Percentiles rank a stretch among this genome's conserved stretches.
These are phyloP conservation scores for Pelargonium fulgidum DNA, from an alignment of 441 rosid genomes.

Conservation along the genomic window DNA sequence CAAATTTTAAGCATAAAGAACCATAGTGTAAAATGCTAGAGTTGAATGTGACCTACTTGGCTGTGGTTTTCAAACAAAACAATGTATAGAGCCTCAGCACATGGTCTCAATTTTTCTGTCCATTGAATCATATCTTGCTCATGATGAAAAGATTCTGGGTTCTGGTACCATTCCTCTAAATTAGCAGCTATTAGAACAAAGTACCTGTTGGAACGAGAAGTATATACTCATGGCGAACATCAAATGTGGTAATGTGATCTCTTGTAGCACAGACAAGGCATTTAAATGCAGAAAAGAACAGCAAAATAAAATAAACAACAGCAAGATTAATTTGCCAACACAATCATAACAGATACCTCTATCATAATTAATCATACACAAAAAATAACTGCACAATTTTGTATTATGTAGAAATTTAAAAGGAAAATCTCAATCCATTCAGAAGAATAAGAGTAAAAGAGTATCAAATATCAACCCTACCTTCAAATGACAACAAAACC, in stretches of 20 bases:
- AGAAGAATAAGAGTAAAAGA: neutral
- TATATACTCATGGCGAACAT: neutral
- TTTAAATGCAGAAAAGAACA: neutral
- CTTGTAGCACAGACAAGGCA: neutral
- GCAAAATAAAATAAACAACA: neutral
- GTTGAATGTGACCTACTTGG: slow-evolving; percentile 66
- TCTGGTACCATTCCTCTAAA: slow-evolving; percentile 90
- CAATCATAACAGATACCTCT: neutral
- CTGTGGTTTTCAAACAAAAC: slow-evolving; percentile 91
- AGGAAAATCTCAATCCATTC: slow-evolving; percentile 2
- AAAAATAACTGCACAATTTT: neutral
- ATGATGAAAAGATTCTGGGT: slow-evolving; percentile 95
- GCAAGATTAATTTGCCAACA: neutral
- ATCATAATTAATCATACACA: neutral
- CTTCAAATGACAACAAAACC: neutral
- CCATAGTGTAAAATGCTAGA: slow-evolving; percentile 7
- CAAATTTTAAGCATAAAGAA: slow-evolving; percentile 10
- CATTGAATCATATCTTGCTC: slow-evolving; percentile 99
- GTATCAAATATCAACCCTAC: neutral
- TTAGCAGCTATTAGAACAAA: slow-evolving; percentile 81
- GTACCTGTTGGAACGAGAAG: slow-evolving; percentile 52
- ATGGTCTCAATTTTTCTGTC: slow-evolving; percentile 96
- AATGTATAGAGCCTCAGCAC: slow-evolving; percentile 97
- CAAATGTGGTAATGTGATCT: neutral
- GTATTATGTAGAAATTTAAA: neutral